A percentile compares a stretch with the other conserved stretches of the same genome.
Conservation (phyloP, 2,329 filamentous ascomycete genomes). For the Chrysoporthe deuterocubensis region DNA sequence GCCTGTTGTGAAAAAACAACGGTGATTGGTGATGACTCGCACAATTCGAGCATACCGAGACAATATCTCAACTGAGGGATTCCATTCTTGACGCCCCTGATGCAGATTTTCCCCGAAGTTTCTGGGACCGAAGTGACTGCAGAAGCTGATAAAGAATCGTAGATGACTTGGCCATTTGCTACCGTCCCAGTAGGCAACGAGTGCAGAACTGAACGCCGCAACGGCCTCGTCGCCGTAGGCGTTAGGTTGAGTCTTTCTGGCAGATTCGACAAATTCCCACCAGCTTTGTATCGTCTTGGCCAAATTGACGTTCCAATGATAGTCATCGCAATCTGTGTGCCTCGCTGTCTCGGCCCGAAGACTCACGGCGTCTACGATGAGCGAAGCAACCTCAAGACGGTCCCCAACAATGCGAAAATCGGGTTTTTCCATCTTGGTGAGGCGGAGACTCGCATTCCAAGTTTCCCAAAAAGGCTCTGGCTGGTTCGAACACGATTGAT, state of each 20-base stretch:
- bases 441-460: background rate
- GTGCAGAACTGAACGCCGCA: background rate
- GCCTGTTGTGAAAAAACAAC: background rate
- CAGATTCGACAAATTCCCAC: too few species aligned
- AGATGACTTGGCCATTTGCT: background rate
- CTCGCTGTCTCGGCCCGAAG: background rate
- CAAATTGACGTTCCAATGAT: background rate
- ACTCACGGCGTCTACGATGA: background rate
- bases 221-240: too few species aligned
- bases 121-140: background rate
- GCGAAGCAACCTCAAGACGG: background rate
- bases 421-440: background rate
- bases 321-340: background rate
- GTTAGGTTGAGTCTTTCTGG: too few species aligned
- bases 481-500: background rate
- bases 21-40: background rate
- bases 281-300: background rate
- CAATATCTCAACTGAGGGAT: background rate
- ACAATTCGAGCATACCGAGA: background rate
- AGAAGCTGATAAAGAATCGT: background rate
- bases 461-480: background rate
- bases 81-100: background rate
- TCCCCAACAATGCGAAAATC: background rate
- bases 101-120: background rate
- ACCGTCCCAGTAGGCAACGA: background rate